These are phyloP conservation scores for Trametes punicea DNA, from an alignment of 768 basidiomycete genomes.

Conservation along the genomic window DNA sequence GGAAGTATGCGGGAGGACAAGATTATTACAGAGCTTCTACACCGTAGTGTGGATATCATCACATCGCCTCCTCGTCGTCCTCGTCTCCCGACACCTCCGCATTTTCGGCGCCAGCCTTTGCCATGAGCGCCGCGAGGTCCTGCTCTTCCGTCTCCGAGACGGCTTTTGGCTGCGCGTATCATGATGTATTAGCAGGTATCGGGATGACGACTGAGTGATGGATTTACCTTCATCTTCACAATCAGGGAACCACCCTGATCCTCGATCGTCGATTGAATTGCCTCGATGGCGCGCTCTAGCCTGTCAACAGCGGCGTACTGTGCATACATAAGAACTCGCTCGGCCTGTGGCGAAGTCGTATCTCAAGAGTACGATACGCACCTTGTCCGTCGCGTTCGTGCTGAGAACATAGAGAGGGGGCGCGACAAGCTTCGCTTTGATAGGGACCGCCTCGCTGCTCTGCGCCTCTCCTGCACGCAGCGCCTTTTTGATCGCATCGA, in stretches of 20 bases:
- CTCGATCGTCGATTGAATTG: conserved; percentile 82
- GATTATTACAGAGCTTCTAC: not conserved
- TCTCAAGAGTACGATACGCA: conserved; percentile 26
- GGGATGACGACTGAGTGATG: not conserved
- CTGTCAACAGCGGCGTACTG: conserved; percentile 88
- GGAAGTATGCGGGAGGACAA: no score
- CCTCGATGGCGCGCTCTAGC: conserved; percentile 89
- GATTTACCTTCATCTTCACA: conserved; percentile 91
- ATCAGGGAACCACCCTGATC: conserved; percentile 80
- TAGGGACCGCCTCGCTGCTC: conserved; percentile 87
- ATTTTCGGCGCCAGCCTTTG: conserved; percentile 89
- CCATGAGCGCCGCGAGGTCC: conserved; percentile 96
- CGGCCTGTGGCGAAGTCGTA: not conserved
- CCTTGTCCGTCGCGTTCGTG: conserved; percentile 97
- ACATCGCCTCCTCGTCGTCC: conserved; percentile 62
- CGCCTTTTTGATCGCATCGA: conserved; percentile 94
- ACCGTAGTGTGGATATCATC: not conserved
- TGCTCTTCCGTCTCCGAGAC: conserved; percentile 97
- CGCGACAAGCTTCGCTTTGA: conserved; percentile 95
- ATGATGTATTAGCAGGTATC: not conserved
- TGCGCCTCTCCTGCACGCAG: conserved; percentile 84
- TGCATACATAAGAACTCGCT: not conserved
- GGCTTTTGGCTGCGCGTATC: conserved; percentile 76
- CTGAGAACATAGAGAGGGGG: conserved; percentile 95
- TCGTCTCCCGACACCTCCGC: conserved; percentile 96